Evolutionary conservation across 306 rosid genomes (phyloP), one percentile per base, ranked within the genome.

Genomic region (Vicia sativa): DNA sequence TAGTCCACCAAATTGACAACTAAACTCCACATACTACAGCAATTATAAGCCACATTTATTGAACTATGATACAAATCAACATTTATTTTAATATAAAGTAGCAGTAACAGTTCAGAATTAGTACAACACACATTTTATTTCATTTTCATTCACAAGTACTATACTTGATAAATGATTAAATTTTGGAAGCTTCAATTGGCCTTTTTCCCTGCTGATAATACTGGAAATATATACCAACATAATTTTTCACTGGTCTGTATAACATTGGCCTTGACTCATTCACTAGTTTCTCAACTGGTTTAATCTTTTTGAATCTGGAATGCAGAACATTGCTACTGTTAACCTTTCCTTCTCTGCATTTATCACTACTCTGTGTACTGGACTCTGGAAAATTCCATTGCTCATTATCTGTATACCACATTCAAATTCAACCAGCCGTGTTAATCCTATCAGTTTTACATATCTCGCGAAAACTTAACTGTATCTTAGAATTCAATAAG

Each of bases 371-470:
- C 89, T 85, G 61, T 89, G 96, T 44, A 89, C 31, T 52, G 91
- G 91, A 56, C 96, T 89, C 80, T 55, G 66, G 67, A 81, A 87
- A 14, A 76, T 70, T 67, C 96, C 96, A 52, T 87, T 87, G 68
- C 86, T 87, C 82, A 83, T 62, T 13, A 83, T 82, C 80, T 82
- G 76, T 31, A 10, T 13, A 70, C 7, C 72, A 65, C 59, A 69
- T 59, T 62, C 50, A 73, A 28, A 25, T 18, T 72, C 53, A 46
- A 57, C 7, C 3, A n/a, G 7, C 2, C 3, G 10, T 52, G 60
- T 54, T 10, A 25, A 25, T 54, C 60, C 13, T 26, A 6, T 23
- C 37, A 23, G 9, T 21, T 52, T 34, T 7, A 34, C 9, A 7
- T 34, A 43, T 43, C 19, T 6, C 3, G 21, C 2, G 8, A n/a